Evolutionary conservation across 2,329 filamentous ascomycete species (phyloP), one percentile per base, ranked within the genome.

Genomic region (Fusarium fracticaudum): DNA sequence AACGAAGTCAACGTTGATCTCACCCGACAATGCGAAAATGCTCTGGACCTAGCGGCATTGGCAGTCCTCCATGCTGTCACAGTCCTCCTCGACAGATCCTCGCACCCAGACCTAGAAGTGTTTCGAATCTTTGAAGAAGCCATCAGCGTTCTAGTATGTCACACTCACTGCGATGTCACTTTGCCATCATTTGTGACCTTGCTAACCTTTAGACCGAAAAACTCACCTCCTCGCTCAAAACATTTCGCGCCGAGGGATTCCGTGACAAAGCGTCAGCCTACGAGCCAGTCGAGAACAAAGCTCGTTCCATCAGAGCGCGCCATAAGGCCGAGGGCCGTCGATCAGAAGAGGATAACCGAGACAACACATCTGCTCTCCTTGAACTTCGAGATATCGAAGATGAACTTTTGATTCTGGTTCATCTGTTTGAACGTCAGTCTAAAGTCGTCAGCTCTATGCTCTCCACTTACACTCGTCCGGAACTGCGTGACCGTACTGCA

Each of bases 121-220:
- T 90, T 92, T 66, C 86, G 90, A 5, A 90, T 92, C 2, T 92
- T 92, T 53, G 90, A 91, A 73, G 90, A 92, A 69, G 90, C 90
- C 10, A 90, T 92, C 38, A 90, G 89, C 18, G 87, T 91, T 29
- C 76, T 92, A 71, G 90, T 91, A 78, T 51, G 83, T 14, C 12
- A 3, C 8, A 6, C 8, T 6, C 18, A 22, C 13, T 1, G 5
- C 11, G 6, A 5, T 10, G 3, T 35, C 31, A 8, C 17, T 3
- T n/a, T 14, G 22, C n/a, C n/a, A 4, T 35, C 29, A 48, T n/a
- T 14, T 24, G 4, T 6, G 1, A 20, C 12, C 11, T 2, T 33
- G 4, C 37, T 33, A 20, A 59, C 29, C 10, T 8, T 22, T 68
- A 91, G 88, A 91, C 87, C 3, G 90, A 92, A 76, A 86, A 88